These are phyloP conservation scores for Simmondsia chinensis DNA, from an alignment of 148 eudicot species.

Conservation along the genomic window DNA sequence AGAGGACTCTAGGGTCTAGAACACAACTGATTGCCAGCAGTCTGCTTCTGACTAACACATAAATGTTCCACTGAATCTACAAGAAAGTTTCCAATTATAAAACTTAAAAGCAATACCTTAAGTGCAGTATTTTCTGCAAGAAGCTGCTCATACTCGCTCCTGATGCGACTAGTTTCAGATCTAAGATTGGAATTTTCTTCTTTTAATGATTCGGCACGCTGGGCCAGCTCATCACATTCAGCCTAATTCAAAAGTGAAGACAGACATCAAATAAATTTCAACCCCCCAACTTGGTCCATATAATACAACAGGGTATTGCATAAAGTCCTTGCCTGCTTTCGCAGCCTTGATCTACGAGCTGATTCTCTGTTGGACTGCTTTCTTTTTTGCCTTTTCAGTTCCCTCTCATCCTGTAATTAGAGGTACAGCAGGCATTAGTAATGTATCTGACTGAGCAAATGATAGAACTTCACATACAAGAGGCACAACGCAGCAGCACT, in stretches of 20 bases:
- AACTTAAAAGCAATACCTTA: conserved; percentile 36
- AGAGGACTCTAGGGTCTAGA: too few species aligned
- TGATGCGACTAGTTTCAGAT: conserved; percentile 58
- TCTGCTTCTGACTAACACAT: too few species aligned
- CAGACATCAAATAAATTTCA: neutral
- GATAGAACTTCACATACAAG: neutral
- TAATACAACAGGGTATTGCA: neutral
- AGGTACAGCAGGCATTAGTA: too few species aligned
- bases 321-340: conserved; percentile 67
- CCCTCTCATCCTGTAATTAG: conserved; percentile 90
- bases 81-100: neutral
- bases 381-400: conserved; percentile 87
- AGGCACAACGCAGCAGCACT: neutral
- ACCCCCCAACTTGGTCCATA: too few species aligned
- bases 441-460: too few species aligned
- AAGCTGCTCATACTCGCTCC: conserved; percentile 73
- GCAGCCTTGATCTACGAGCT: conserved; percentile 90
- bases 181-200: conserved; percentile 87
- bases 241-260: conserved; percentile 33
- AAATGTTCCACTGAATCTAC: too few species aligned
- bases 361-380: conserved; percentile 98
- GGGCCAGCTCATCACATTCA: conserved; percentile 90
- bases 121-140: conserved; percentile 58
- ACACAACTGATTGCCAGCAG: too few species aligned
- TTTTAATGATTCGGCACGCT: conserved; percentile 75